Base-by-base conservation (phyloP, 2,329 filamentous ascomycete species). In the Penicillium olsonii region DNA sequence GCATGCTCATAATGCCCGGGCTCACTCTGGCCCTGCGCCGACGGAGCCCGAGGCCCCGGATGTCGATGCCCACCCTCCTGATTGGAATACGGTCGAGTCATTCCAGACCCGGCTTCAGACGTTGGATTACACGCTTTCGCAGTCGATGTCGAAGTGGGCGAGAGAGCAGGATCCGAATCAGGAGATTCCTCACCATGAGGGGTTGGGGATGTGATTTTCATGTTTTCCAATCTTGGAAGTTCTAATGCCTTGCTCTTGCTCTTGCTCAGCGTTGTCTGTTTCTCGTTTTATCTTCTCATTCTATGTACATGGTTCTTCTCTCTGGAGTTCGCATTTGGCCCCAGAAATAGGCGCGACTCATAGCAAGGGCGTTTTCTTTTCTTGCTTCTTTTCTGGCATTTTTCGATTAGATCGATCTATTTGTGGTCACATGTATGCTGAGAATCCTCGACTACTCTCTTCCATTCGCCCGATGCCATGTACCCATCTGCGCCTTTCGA, bases 91-190 rank as follows among this genome's bases (percentile, higher is more conserved):
- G 7, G 46, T 63, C 9, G 57, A 61, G 42, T 45, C 54, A 6
- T 62, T 62, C 46, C 59, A 62, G 40, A 55, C 43, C 2, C 48
- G 55, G 1, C 45, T 62, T 8, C 51, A 57, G 20, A 26, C 44
- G 6, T 33, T 62, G 33, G 51, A 57, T 33, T 45, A 48, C 4
- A 57, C 51, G 11, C 54, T 61, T 14, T 52, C 60, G 15, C 41
- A 50, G 20, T 52, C 54, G 12, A 62, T 62, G 59, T 59, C 59
- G 14, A 59, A 57, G 37, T 62, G 59, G 59, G 51, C 54, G 1
- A 40, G 54, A 9, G 57, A 58, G 6, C 51, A 55, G 35, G 57
- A 62, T 42, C 56, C 59, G 14, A 59, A 58, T n/a, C 48, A 54
- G 14, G 59, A 61, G 35, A 44, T 54, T 15, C 40, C 42, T 34